A percentile compares a stretch with the other conserved stretches of the same genome.
Evolutionary conservation across 768 basidiomycete species (phyloP).

Genomic region (Amanita pseudoporphyria): DNA sequence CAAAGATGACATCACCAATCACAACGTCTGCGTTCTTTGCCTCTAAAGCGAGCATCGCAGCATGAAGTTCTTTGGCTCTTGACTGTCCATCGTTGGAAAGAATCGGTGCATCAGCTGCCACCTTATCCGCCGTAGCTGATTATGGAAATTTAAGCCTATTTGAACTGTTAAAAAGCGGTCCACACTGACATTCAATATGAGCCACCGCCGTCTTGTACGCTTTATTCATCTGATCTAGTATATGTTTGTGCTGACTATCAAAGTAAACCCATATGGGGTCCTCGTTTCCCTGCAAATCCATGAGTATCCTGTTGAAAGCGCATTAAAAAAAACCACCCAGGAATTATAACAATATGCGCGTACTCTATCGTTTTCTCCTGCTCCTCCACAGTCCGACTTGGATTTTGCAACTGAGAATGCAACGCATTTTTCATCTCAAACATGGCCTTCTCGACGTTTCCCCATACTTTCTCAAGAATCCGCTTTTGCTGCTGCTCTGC

Average conservation of each 20-base stretch:
- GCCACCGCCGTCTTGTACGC: conserved; percentile 44
- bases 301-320: conserved; percentile 51
- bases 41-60: conserved; percentile 51
- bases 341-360: conserved; percentile 16
- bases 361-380: conserved; percentile 97
- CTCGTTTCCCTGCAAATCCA: conserved; percentile 78
- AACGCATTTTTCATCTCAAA: conserved; percentile 78
- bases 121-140: conserved; percentile 40
- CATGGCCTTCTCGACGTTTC: conserved; percentile 90
- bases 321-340: conserved; percentile 6
- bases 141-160: not conserved
- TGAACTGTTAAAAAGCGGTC: not conserved
- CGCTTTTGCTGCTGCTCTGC: conserved; percentile 79
- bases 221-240: conserved; percentile 67
- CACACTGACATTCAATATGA: conserved; percentile 40
- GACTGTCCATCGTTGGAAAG: conserved; percentile 30
- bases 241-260: conserved; percentile 85
- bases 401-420: conserved; percentile 71
- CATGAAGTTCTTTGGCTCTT: conserved; percentile 49
- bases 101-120: conserved; percentile 22
- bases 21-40: conserved; percentile 50
- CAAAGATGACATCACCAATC: conserved; percentile 36
- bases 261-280: conserved; percentile 96
- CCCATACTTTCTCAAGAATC: conserved; percentile 95
- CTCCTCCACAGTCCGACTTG: conserved; percentile 75